Evolutionary conservation across 2,329 filamentous ascomycete species (phyloP).

Genomic region (Aspergillus latus): DNA sequence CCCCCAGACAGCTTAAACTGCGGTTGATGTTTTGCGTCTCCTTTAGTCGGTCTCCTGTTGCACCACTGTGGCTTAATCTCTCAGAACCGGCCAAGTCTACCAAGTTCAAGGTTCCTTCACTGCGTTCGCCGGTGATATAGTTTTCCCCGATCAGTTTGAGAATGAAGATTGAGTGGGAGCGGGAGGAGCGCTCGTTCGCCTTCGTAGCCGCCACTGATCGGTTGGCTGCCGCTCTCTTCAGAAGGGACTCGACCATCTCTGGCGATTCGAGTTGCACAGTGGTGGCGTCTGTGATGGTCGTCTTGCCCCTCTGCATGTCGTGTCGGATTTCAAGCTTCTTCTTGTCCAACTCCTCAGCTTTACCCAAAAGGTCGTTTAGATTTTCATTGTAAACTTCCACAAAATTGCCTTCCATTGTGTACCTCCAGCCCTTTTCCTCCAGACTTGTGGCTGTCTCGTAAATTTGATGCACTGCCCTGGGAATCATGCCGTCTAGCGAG

Average conservation of each 20-base stretch:
- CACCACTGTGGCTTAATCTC: conserved; percentile 80
- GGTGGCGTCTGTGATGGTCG: conserved; percentile 75
- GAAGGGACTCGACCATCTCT: conserved; percentile 73
- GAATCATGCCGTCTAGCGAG: conserved; percentile 88
- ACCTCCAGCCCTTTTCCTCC: conserved; percentile 88
- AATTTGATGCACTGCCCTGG: conserved; percentile 87
- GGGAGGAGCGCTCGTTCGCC: conserved; percentile 89
- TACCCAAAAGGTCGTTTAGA: conserved; percentile 81
- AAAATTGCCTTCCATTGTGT: conserved; percentile 92
- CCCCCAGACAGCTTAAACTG: conserved; percentile 84
- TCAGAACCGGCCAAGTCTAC: conserved; percentile 95
- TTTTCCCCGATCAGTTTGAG: conserved; percentile 69
- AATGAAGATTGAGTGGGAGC: conserved; percentile 95
- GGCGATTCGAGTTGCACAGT: conserved; percentile 76
- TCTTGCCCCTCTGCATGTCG: conserved; percentile 77
- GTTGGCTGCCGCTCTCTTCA: conserved; percentile 78
- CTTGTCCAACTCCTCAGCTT: conserved; percentile 68
- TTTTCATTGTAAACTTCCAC: conserved; percentile 99
- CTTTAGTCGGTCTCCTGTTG: conserved; percentile 80
- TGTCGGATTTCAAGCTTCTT: conserved; percentile 89
- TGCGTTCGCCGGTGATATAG: conserved; percentile 73
- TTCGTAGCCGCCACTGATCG: conserved; percentile 95
- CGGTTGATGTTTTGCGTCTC: conserved; percentile 99
- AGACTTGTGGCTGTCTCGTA: conserved; percentile 82
- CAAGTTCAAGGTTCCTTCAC: conserved; percentile 90